A percentile compares a stretch with the other conserved stretches of the same genome.
These are phyloP conservation scores for Angophora floribunda DNA, from an alignment of 345 rosid species.

Conservation along the genomic window DNA sequence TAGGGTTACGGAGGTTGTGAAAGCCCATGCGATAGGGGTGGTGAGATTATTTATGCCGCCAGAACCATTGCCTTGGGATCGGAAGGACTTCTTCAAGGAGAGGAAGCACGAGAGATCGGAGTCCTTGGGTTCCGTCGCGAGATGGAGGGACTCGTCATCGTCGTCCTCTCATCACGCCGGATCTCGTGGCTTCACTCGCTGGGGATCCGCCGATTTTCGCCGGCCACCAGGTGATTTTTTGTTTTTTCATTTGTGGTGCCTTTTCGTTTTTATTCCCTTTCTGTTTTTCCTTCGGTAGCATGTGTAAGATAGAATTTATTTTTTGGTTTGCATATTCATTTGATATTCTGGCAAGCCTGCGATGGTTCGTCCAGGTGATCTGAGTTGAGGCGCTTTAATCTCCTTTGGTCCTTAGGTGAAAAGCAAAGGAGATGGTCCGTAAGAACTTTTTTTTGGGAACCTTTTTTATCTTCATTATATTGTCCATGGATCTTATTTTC, in stretches of 20 bases:
- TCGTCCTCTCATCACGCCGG: constrained; percentile 36
- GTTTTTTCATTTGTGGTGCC: not conserved
- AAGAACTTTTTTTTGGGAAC: not conserved
- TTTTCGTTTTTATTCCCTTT: not conserved
- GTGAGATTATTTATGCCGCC: constrained; percentile 73
- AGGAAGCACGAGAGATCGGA: constrained; percentile 85
- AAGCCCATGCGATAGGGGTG: constrained; percentile 34
- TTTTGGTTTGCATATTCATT: not conserved
- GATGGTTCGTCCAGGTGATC: not conserved
- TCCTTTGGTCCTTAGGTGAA: not conserved
- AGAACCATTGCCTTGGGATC: constrained; percentile 87
- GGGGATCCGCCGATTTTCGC: constrained; percentile 74
- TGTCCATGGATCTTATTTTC: not conserved
- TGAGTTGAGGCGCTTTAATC: not conserved
- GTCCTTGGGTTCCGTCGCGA: constrained; percentile 31
- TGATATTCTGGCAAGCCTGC: not conserved
- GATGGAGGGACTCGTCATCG: constrained; percentile 64
- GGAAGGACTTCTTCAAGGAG: constrained; percentile 78
- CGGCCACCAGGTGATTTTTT: constrained; percentile 50
- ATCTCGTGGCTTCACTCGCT: constrained; percentile 44
- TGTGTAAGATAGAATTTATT: not conserved
- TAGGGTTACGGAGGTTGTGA: constrained; percentile 7
- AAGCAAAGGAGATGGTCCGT: not conserved
- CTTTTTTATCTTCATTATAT: not conserved
- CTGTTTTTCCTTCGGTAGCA: not conserved